These are phyloP conservation scores for Nitzschia putrida DNA, from an alignment of 108 stramenopile genomes.

Conservation along the genomic window DNA sequence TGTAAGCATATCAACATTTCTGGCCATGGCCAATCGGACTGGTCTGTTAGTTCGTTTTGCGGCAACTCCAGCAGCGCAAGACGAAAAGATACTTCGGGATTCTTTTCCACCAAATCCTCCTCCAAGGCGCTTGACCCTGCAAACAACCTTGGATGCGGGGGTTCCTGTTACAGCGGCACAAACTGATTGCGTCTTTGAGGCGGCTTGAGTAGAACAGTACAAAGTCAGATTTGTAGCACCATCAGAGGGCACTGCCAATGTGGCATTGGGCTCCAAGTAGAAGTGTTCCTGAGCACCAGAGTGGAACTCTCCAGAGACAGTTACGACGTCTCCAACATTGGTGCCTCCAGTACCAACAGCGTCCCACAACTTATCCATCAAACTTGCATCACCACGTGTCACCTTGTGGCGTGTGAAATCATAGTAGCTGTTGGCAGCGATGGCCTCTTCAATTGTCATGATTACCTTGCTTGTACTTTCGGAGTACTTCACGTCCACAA, in stretches of 20 bases:
- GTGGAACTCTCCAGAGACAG: constrained; percentile 70
- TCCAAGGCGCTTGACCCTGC: constrained; percentile 90
- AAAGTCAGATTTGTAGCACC: constrained; percentile 80
- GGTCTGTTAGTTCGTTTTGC: constrained; percentile 79
- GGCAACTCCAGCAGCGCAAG: constrained; percentile 86
- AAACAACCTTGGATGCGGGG: constrained; percentile 84
- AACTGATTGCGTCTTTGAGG: constrained; percentile 86
- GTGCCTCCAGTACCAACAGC: constrained; percentile 13
- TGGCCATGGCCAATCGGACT: constrained; percentile 83
- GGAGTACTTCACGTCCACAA: constrained; percentile 74
- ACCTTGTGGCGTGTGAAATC: constrained; percentile 67
- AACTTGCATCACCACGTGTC: constrained; percentile 60
- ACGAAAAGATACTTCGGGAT: constrained; percentile 72
- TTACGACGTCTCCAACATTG: constrained; percentile 58
- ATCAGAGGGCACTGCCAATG: constrained; percentile 89
- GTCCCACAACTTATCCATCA: constrained; percentile 35
- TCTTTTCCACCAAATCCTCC: constrained; percentile 91
- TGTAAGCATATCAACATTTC: constrained; percentile 93
- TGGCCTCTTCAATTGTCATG: constrained; percentile 88
- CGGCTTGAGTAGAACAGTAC: constrained; percentile 89
- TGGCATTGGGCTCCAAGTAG: constrained; percentile 90
- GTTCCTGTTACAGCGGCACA: constrained; percentile 83
- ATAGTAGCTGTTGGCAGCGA: constrained; percentile 74
- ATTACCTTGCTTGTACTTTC: constrained; percentile 56
- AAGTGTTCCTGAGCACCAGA: constrained; percentile 95